A percentile compares a stretch with the other conserved stretches of the same genome.
Conservation (phyloP, 768 basidiomycete genomes). For the Hebeloma cylindrosporum region DNA sequence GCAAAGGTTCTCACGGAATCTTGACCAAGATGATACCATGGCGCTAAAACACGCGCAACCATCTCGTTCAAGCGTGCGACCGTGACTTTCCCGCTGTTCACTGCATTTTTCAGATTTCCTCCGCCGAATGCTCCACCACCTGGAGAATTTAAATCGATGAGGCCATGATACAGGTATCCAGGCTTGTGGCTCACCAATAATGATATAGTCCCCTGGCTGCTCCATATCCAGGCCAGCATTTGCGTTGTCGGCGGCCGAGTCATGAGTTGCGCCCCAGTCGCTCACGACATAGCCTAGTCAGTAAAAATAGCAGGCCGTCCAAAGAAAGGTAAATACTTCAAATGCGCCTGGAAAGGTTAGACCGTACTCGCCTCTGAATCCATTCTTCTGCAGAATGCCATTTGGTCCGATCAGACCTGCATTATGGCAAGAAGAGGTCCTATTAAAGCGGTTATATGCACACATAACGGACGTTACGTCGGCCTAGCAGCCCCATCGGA, state of each 20-base stretch:
- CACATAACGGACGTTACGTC: slow-evolving; percentile 53
- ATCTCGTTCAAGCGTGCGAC: slow-evolving; percentile 42
- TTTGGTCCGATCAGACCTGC: slow-evolving; percentile 43
- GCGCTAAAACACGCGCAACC: slow-evolving; percentile 44
- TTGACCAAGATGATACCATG: slow-evolving; percentile 49
- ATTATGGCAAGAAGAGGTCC: slow-evolving; percentile 67
- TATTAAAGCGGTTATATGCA: slow-evolving; percentile 54
- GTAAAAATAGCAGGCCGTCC: not conserved
- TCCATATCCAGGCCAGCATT: slow-evolving; percentile 53
- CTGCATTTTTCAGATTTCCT: slow-evolving; percentile 32
- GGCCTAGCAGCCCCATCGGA: slow-evolving; percentile 32
- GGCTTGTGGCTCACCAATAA: slow-evolving; percentile 35
- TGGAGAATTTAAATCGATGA: slow-evolving; percentile 8
- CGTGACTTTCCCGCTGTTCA: slow-evolving; percentile 36
- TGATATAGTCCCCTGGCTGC: slow-evolving; percentile 48
- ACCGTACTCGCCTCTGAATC: slow-evolving; percentile 40
- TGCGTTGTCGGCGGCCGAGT: slow-evolving; percentile 44
- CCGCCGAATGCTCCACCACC: slow-evolving; percentile 39
- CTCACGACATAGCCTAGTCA: slow-evolving; percentile 53
- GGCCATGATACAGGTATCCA: not conserved
- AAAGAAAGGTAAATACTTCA: not conserved
- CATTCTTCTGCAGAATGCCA: slow-evolving; percentile 38
- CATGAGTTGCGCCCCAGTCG: slow-evolving; percentile 54
- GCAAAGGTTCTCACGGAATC: slow-evolving; percentile 35
- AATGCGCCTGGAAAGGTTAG: not conserved